Evolutionary conservation across 192 early-diverging fungal genomes (phyloP), one percentile per base, ranked within the genome.

Genomic region (Umbelopsis sp.): DNA sequence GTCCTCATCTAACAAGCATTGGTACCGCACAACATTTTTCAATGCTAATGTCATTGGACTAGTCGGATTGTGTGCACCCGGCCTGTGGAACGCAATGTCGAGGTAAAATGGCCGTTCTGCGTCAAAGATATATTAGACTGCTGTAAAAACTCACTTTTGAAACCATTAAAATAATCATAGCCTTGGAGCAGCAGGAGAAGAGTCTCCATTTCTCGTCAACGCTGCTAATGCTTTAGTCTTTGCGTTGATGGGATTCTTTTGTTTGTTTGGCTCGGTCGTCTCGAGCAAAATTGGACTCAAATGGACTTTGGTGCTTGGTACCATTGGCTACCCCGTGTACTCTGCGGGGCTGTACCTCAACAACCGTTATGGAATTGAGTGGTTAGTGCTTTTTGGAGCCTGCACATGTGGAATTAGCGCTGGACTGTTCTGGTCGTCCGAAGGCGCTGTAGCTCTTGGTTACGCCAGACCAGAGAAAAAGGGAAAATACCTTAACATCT

Each of bases 241-340:
- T 68, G 66, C 41, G 8, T 22, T 68, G 66, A 68, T 68, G 66
- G 66, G 66, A 5, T 1, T 68, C 45, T 68, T 68, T 68, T 68
- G 66, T 15, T n/a, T 68, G 46, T 68, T 68, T 68, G 66, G 66
- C 2, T 68, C 66, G 15, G 66, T 68, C 22, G 45, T 45, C 25
- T 46, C 66, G 5, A 23, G n/a, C 44, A 68, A 68, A 49, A 22
- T 68, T 47, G 66, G 66, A 21, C 47, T 48, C 18, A 68, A 46
- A 48, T 46, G 46, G 46, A 44, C 66, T 10, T 27, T 68, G 46
- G 45, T 49, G 18, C 25, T 68, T 4, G 66, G 66, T 15, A 68
- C 66, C 45, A 49, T 68, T n/a, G 66, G 66, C 16, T 68, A 49
- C 20, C 66, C 66, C 0, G 27, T 68, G 21, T 68, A 68, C 16